Evolutionary conservation across 441 rosid genomes (phyloP).

Genomic region (Arabidopsis hybrid): DNA sequence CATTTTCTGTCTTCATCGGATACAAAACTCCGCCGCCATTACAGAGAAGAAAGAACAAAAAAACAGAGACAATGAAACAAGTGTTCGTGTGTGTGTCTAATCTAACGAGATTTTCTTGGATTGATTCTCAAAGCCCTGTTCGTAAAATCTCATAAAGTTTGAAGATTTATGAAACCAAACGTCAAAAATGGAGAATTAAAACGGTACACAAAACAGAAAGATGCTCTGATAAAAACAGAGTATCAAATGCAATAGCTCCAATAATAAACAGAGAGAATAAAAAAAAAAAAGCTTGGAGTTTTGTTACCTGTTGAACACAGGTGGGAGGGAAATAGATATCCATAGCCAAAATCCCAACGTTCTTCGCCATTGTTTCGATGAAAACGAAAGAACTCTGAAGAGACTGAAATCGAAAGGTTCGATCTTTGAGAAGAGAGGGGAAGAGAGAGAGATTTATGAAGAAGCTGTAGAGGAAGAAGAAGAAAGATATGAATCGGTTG

Average conservation of each 20-base stretch:
- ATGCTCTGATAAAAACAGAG: conserved; percentile 28
- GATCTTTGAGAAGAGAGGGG: background rate
- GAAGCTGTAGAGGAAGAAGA: conserved; percentile 15
- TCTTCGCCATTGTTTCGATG: conserved; percentile 72
- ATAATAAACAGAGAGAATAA: background rate
- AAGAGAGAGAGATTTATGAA: conserved; percentile 24
- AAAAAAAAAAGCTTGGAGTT: background rate
- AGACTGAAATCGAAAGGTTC: conserved; percentile 21
- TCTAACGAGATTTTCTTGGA: background rate
- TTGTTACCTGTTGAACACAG: conserved; percentile 83
- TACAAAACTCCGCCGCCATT: conserved; percentile 39
- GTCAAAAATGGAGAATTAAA: conserved; percentile 6
- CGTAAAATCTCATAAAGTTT: background rate
- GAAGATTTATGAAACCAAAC: conserved; percentile 37
- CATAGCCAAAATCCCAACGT: conserved; percentile 93
- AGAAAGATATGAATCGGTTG: conserved; percentile 33
- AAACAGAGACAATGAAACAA: conserved; percentile 21
- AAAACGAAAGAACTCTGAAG: conserved; percentile 8
- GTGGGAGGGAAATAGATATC: conserved; percentile 98
- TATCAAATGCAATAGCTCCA: conserved; percentile 27
- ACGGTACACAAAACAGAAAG: background rate
- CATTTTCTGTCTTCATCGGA: background rate
- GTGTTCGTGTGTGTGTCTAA: background rate
- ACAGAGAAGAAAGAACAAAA: conserved; percentile 2
- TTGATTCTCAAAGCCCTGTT: background rate